Evolutionary conservation across 768 basidiomycete species (phyloP).

Genomic region (Psilocybe subaeruginosa): DNA sequence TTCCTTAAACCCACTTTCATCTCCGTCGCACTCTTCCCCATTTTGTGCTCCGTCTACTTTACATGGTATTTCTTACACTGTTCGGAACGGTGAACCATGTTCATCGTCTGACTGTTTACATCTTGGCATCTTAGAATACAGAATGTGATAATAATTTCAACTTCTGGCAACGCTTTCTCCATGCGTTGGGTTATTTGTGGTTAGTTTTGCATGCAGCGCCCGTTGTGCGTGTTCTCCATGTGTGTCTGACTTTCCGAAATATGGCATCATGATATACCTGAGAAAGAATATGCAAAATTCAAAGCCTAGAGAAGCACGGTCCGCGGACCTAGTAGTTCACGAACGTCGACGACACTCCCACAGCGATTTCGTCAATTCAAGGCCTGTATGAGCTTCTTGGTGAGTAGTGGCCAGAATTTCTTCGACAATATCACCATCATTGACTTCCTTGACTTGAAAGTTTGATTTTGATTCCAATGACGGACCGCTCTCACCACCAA

Average conservation of each 20-base stretch:
- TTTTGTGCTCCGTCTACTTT: conserved; percentile 5
- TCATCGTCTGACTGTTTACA: conserved; percentile 1
- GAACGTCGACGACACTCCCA: conserved; percentile 22
- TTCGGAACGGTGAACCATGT: conserved; percentile 1
- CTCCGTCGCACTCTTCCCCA: conserved; percentile 11
- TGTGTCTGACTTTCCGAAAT: conserved; percentile 19
- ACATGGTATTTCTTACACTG: conserved; percentile 10
- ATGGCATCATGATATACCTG: conserved; percentile 27
- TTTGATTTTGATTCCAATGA: conserved; percentile 13
- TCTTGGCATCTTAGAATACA: conserved; percentile 15
- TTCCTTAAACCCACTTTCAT: conserved; percentile 8
- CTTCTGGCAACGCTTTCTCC: conserved; percentile 11
- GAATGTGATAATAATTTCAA: conserved; percentile 9
- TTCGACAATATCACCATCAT: neutral
- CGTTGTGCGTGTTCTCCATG: conserved; percentile 18
- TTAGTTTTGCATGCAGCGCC: conserved; percentile 15
- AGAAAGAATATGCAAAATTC: conserved; percentile 24
- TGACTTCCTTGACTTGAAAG: conserved; percentile 14
- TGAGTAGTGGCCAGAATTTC: conserved; percentile 12
- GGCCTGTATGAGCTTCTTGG: conserved; percentile 19
- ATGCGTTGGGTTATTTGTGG: conserved; percentile 13
- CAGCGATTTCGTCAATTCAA: conserved; percentile 15
- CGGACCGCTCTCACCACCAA: conserved; percentile 17
- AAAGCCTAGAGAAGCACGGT: conserved; percentile 20
- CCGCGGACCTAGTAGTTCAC: conserved; percentile 20